Base-by-base conservation (phyloP, 441 rosid genomes). In the Metrosideros polymorpha region DNA sequence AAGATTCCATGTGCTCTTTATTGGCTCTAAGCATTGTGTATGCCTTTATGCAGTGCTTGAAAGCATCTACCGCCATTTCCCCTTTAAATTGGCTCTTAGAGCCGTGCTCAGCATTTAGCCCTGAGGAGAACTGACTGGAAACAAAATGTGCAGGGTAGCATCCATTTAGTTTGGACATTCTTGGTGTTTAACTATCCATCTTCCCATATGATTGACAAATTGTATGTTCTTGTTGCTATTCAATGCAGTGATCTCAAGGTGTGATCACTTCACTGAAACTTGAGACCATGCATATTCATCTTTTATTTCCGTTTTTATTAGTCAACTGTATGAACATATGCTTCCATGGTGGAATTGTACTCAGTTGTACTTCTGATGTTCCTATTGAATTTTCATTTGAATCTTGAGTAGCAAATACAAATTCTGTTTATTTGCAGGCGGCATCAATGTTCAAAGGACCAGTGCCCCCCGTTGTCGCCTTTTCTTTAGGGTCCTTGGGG, bases 401-500 rank as follows among this genome's bases (percentile, higher is more conserved):
- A 79, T 50, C 51, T 88, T 57, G 29, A 17, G 51, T 51, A 79
- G 77, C 45, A 87, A 49, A 89, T 71, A 59, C 35, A 45, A 32
- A 42, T 83, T 85, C 82, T 86, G 88, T 52, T 84, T 47, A 89
- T 90, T 84, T 93, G 89, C 95, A 98, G 99, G 97, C 98, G 18
- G 98, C 99, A 86, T 95, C 99, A 18, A 92, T 94, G 95, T 98
- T 98, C 92, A 98, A 95, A 88, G 99, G 99, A 86, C 96, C 99
- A 14, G 99, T 96, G 93, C 99, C 99, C 89, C 99, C 99, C 10
- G 89, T 96, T 63, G 99, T 96, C 85, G 95, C 99, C 59, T 98
- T 96, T 91, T 94, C 99, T 35, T 90, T 96, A 86, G 99, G 99
- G 85, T 98, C 99, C 88, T 92, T 98, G 83, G 99, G 98, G 89